Evolutionary conservation across 768 basidiomycete genomes (phyloP).

Genomic region (Trametes sanguinea): DNA sequence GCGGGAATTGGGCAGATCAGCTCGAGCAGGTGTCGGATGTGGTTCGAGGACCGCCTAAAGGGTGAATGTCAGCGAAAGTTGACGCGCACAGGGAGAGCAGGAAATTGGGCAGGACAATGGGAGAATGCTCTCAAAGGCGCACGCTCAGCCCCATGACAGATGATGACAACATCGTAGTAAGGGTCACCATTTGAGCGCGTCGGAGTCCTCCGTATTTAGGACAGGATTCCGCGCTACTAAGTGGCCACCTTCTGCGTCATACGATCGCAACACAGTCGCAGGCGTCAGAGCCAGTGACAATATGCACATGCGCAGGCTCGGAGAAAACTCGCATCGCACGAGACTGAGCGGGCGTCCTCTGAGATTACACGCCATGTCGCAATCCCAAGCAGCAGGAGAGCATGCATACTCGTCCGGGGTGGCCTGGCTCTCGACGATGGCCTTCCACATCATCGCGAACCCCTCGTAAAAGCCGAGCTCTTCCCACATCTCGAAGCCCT

Average conservation of each 20-base stretch:
- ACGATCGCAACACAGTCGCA: neutral
- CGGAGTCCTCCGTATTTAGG: too few relatives aligned
- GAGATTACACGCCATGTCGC: neutral
- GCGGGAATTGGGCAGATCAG: slow-evolving; percentile 78
- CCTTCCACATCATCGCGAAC: slow-evolving; percentile 71
- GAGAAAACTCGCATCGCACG: neutral
- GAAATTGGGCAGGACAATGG: neutral
- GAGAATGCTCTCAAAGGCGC: neutral
- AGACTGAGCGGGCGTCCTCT: neutral
- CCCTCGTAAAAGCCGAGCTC: slow-evolving; percentile 95
- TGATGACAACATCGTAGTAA: neutral
- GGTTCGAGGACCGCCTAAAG: slow-evolving; percentile 56
- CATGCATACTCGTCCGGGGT: slow-evolving; percentile 51
- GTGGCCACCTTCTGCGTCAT: neutral
- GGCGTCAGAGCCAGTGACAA: neutral
- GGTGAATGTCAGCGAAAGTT: neutral
- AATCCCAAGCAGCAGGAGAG: slow-evolving; percentile 1
- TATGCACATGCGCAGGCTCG: neutral
- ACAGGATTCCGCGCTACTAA: too few relatives aligned
- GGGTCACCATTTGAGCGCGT: neutral
- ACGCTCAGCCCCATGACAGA: neutral
- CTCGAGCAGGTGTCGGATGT: slow-evolving; percentile 69
- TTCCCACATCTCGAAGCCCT: slow-evolving; percentile 96
- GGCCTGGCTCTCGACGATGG: slow-evolving; percentile 45
- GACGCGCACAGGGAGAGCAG: neutral